A percentile compares a stretch with the other conserved stretches of the same genome.
These are phyloP conservation scores for Astragalus membranaceus DNA, from an alignment of 306 rosid species.

Conservation along the genomic window DNA sequence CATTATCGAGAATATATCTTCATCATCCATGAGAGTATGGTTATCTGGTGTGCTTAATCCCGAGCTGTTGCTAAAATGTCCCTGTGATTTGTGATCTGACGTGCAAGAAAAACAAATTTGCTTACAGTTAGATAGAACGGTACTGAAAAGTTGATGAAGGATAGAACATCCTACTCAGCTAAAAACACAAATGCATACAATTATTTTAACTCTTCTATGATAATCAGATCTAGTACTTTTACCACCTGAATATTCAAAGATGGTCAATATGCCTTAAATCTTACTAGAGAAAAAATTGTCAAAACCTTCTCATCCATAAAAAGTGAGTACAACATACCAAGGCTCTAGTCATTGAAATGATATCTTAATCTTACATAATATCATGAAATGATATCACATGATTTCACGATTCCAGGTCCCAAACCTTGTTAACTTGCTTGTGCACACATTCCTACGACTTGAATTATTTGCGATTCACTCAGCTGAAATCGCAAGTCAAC, in stretches of 20 bases:
- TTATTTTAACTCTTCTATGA: background rate
- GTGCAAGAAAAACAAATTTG: constrained; percentile 24
- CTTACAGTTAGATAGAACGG: constrained; percentile 8
- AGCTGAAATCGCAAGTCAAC: too few relatives aligned
- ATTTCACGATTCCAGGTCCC: too few relatives aligned
- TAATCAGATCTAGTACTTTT: constrained; percentile 12
- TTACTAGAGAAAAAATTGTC: background rate
- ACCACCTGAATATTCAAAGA: background rate
- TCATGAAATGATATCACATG: too few relatives aligned
- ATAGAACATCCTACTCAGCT: background rate
- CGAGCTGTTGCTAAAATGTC: constrained; percentile 46
- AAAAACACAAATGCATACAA: constrained; percentile 3
- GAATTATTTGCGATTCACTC: too few relatives aligned
- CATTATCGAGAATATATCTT: constrained; percentile 64
- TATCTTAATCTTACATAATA: background rate
- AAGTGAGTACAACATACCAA: background rate
- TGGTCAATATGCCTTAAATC: background rate
- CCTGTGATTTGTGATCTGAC: constrained; percentile 54
- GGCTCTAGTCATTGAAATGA: background rate
- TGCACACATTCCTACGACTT: too few relatives aligned
- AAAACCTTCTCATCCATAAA: background rate
- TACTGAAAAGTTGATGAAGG: background rate
- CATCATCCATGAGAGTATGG: constrained; percentile 33
- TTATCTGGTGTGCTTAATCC: constrained; percentile 56
- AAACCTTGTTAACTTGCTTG: too few relatives aligned